Evolutionary conservation across 1,139 yeast species (phyloP).

Genomic region (Martiniozyma asiatica): DNA sequence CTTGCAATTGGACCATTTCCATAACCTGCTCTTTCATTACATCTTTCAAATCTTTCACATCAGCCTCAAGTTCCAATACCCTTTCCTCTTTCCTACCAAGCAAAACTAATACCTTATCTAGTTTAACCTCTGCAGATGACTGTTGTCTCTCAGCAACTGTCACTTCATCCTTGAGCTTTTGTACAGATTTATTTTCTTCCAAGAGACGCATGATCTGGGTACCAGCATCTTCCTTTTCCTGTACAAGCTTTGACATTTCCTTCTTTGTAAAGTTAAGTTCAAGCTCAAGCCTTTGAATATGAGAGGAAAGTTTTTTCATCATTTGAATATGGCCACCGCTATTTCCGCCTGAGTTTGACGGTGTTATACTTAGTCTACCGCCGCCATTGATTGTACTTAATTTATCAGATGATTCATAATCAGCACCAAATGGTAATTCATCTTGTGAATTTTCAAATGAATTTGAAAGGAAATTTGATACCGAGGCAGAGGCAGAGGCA

Average conservation of each 20-base stretch:
- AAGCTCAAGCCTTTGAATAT: slow-evolving; percentile 66
- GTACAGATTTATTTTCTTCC: slow-evolving; percentile 40
- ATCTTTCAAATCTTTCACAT: slow-evolving; percentile 78
- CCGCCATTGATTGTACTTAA: slow-evolving; percentile 12
- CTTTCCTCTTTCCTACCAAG: slow-evolving; percentile 84
- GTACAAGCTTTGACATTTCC: slow-evolving; percentile 40
- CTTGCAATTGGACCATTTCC: slow-evolving; percentile 64
- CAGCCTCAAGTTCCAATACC: slow-evolving; percentile 78
- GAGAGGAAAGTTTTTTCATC: slow-evolving; percentile 61
- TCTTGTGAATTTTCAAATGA: too few species aligned
- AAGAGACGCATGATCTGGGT: slow-evolving; percentile 50
- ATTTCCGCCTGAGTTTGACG: slow-evolving; percentile 12
- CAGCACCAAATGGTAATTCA: slow-evolving; percentile 12
- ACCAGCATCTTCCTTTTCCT: slow-evolving; percentile 57
- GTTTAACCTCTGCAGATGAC: slow-evolving; percentile 28
- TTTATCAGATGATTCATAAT: slow-evolving; percentile 14
- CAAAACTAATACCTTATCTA: slow-evolving; percentile 57
- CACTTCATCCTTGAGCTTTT: slow-evolving; percentile 26
- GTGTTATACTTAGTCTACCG: slow-evolving; percentile 2
- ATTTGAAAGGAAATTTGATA: too few species aligned
- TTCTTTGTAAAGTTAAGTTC: slow-evolving; percentile 59
- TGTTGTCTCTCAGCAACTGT: slow-evolving; percentile 28
- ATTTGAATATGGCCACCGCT: slow-evolving; percentile 57
- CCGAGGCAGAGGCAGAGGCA: too few species aligned
- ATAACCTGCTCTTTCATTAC: slow-evolving; percentile 75